Evolutionary conservation across 305 asterid species (phyloP), one percentile per base, ranked within the genome.

Genomic region (Nicotiana rustica): DNA sequence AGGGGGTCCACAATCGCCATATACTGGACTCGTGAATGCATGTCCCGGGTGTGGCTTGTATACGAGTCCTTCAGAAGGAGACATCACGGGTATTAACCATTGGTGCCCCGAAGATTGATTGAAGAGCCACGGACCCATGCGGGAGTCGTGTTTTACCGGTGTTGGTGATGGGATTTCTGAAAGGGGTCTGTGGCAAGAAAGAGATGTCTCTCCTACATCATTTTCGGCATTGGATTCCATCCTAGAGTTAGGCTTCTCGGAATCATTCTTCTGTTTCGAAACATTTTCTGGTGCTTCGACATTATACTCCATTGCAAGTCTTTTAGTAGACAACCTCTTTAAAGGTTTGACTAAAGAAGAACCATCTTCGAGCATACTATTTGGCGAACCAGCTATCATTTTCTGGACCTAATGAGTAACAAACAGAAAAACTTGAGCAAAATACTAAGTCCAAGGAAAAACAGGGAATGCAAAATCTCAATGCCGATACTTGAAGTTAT

Each of bases 41-140:
- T 91, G 90, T 17, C 91, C 93, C 1, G 91, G 94, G 67, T 87
- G 91, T 5, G 97, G 99, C 85, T 94, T 96, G 86, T 93, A 94
- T 10, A 94, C 90, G 0, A 94, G 88, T 73, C 98, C 99, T 89
- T 94, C 99, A 1, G 97, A 91, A 65, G 97, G 97, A 67, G 99
- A 90, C 97, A 94, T 91, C 78, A 96, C 91, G 0, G 99, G 98
- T 7, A 94, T 78, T 88, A 96, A 78, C 98, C 98, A 94, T 59
- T 93, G 99, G 19, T 91, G 93, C 18, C 91, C 97, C 29, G 84
- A 90, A 6, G 88, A 83, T 70, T 91, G 97, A 84, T 85, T 87
- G 81, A 84, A 87, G 83, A 85, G 78, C 86, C 91, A 83, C 13
- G 88, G 85, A 79, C 77, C 84, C 68, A 85, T 67, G 49, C 81